Evolutionary conservation across 495 filamentous ascomycete species (phyloP).

Genomic region (Bathelium albidoporum): DNA sequence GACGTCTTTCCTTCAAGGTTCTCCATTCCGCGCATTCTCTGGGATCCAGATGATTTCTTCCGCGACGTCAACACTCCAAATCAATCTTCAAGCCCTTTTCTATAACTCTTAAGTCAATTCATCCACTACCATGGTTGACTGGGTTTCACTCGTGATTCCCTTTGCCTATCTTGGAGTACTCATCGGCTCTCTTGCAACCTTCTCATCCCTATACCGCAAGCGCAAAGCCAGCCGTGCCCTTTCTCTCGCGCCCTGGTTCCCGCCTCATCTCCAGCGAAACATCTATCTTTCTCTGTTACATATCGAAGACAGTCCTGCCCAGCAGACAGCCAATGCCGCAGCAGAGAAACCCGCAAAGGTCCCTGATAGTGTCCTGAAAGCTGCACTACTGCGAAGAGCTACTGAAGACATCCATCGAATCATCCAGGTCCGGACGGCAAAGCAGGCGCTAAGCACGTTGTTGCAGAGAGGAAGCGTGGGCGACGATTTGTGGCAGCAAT

Average conservation of each 20-base stretch:
- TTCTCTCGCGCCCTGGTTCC: slow-evolving; percentile 86
- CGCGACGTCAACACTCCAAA: too few species aligned
- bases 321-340: slow-evolving; percentile 39
- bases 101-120: background rate
- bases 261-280: slow-evolving; percentile 77
- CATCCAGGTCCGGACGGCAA: slow-evolving; percentile 71
- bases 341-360: slow-evolving; percentile 60
- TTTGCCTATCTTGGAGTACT: slow-evolving; percentile 82
- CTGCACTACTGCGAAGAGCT: slow-evolving; percentile 81
- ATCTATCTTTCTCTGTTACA: slow-evolving; percentile 90
- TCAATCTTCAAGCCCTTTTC: background rate
- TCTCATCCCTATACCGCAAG: slow-evolving; percentile 85
- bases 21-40: too few species aligned
- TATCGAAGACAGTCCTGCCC: slow-evolving; percentile 47
- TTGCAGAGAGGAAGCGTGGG: slow-evolving; percentile 86
- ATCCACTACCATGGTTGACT: slow-evolving; percentile 50
- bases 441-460: slow-evolving; percentile 70
- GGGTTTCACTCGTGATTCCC: slow-evolving; percentile 68
- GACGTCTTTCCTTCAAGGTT: too few species aligned
- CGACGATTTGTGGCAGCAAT: slow-evolving; percentile 93
- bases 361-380: slow-evolving; percentile 77
- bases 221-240: slow-evolving; percentile 76
- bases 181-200: slow-evolving; percentile 77
- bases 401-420: slow-evolving; percentile 86
- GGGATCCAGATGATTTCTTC: too few species aligned